Evolutionary conservation across 2,329 filamentous ascomycete genomes (phyloP).

Genomic region (Colletotrichum sublineola): DNA sequence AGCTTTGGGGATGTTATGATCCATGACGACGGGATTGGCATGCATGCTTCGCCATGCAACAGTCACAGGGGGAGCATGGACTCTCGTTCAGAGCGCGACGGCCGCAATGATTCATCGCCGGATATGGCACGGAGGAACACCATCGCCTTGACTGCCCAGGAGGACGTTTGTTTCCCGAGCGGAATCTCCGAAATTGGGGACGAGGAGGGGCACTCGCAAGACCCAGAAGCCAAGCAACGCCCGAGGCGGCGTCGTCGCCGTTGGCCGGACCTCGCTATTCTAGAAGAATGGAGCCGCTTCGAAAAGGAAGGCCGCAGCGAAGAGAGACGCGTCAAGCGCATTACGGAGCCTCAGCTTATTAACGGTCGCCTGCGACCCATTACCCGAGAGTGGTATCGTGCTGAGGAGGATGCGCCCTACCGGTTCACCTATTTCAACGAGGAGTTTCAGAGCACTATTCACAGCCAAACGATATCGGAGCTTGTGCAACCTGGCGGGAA

Average conservation of each 20-base stretch:
- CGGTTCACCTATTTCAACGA: constrained; percentile 99
- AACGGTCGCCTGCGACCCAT: constrained; percentile 89
- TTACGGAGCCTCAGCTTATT: constrained; percentile 93
- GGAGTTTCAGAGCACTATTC: constrained; percentile 94
- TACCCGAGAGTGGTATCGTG: constrained; percentile 84
- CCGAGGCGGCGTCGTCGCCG: constrained; percentile 69
- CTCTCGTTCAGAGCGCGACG: constrained; percentile 48
- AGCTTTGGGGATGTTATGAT: constrained; percentile 79
- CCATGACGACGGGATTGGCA: constrained; percentile 69
- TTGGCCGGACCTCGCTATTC: constrained; percentile 87
- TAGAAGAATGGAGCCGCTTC: constrained; percentile 91
- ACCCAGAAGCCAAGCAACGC: constrained; percentile 47
- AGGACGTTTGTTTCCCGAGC: constrained; percentile 93
- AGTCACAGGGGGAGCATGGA: constrained; percentile 49
- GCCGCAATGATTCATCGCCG: constrained; percentile 43
- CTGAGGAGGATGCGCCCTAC: constrained; percentile 91
- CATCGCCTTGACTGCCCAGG: constrained; percentile 76
- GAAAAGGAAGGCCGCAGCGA: constrained; percentile 92
- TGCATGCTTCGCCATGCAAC: constrained; percentile 49
- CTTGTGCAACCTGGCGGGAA: constrained; percentile 86
- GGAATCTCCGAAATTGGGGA: constrained; percentile 84
- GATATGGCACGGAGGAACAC: constrained; percentile 62
- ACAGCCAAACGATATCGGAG: constrained; percentile 95
- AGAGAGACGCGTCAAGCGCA: constrained; percentile 87
- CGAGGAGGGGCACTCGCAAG: constrained; percentile 73